Base-by-base conservation (phyloP, 2,329 filamentous ascomycete genomes). In the Ophioceras dolichostomum region DNA sequence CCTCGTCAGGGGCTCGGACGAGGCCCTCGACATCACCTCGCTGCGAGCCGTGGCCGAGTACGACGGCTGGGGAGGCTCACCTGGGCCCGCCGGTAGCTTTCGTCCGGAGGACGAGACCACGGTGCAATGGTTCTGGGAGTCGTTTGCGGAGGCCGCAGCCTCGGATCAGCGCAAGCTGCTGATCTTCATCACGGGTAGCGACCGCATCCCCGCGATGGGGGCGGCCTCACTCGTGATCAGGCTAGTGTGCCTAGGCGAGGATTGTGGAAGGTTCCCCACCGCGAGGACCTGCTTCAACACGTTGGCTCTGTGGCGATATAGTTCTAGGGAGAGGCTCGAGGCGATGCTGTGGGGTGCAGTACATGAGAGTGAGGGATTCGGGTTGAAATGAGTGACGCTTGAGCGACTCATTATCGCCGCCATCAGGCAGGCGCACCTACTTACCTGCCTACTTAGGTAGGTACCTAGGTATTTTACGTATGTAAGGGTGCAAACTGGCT, bases 281-380 rank as follows among this genome's bases (percentile, higher is more conserved):
- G 88, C 88, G 14, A 73, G 87, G 50, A 95, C 88, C 7, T 95
- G 88, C 56, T 95, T 95, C 61, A 94, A 94, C 54, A 76, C 79
- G 55, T 52, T 95, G 44, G 78, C 80, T 4, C 60, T 95, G 40
- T 89, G 80, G 61, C 70, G 75, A 32, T 94, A 89, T 57, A 54
- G 58, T 26, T 76, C 72, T 4, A 74, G 68, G 47, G 68, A 77
- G 51, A 78, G 73, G 46, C 56, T 94, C 41, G 80, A 85, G 55
- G 61, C 58, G 36, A 76, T 78, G 63, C 62, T 95, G 22, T 94
- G 87, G 86, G 73, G 75, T 43, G 88, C 88, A 4, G 86, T 94
- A n/a, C 66, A 76, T 45, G 86, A 88, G 57, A 93, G 87, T 51
- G 86, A 94, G 56, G 88, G 88, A 3, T 95, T 95, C 68, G 87